These are phyloP conservation scores for Cadophora malorum DNA, from an alignment of 2,329 filamentous ascomycete species.

Conservation along the genomic window DNA sequence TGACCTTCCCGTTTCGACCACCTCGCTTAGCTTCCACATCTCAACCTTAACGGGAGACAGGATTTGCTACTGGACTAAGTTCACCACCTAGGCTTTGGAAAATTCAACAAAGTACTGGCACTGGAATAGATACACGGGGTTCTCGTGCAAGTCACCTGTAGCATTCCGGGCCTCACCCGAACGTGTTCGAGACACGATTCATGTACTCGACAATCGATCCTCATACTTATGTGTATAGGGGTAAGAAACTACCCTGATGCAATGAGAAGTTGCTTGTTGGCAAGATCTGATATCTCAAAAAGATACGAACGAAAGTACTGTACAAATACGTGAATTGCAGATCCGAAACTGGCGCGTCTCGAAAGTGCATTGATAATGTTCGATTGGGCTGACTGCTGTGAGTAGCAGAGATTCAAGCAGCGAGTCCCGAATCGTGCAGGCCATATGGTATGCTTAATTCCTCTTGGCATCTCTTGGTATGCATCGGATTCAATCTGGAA, in stretches of 20 bases:
- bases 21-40: not conserved
- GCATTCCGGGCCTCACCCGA: too few relatives aligned
- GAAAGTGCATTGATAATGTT: not conserved
- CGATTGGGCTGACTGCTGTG: not conserved
- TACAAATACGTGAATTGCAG: not conserved
- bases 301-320: too few relatives aligned
- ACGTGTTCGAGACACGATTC: too few relatives aligned
- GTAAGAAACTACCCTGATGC: too few relatives aligned
- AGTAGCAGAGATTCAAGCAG: not conserved
- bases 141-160: too few relatives aligned
- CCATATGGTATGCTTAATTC: not conserved
- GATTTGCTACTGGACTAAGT: not conserved
- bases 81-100: not conserved
- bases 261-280: too few relatives aligned
- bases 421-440: conserved; percentile 3
- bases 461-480: conserved; percentile 5
- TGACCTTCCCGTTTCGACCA: conserved; percentile 7
- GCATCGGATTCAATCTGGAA: not conserved
- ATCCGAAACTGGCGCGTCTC: not conserved
- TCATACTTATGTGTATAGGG: not conserved
- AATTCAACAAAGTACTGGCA: not conserved
- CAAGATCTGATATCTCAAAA: too few relatives aligned
- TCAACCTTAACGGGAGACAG: not conserved
- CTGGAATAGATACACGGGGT: too few relatives aligned
- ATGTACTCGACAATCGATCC: too few relatives aligned